phyloP scores from a whole-genome alignment of 108 stramenopile genomes.

The Skeletonema costatum region DNA sequence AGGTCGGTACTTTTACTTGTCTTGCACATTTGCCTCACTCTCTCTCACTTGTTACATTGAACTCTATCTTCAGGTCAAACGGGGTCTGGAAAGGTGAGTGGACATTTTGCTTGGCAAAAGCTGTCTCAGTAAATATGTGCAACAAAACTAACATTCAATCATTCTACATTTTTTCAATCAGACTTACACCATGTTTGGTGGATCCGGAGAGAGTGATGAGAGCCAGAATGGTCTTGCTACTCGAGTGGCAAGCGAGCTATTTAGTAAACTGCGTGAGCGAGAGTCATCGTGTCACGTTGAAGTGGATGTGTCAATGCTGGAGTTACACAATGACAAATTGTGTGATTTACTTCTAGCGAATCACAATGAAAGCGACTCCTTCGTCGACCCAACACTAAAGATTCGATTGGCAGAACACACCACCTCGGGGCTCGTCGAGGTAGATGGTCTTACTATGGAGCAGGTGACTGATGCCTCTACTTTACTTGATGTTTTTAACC shows the following conservation, averaged over 20 bases:
- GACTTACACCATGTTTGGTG: constrained; percentile 86
- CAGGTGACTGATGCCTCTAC: constrained; percentile 38
- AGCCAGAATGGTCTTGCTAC: constrained; percentile 57
- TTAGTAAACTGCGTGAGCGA: constrained; percentile 51
- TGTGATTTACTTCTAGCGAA: constrained; percentile 55
- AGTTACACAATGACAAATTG: constrained; percentile 75
- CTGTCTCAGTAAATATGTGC: too few species aligned
- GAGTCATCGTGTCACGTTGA: constrained; percentile 41
- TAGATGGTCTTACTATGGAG: constrained; percentile 49
- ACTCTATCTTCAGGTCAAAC: too few species aligned
- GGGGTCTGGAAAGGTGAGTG: too few species aligned
- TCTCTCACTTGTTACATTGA: too few species aligned
- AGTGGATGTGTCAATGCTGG: constrained; percentile 59
- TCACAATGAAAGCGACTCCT: constrained; percentile 5
- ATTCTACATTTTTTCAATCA: constrained; percentile 53
- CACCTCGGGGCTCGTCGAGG: constrained; percentile 51
- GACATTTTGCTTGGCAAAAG: too few species aligned
- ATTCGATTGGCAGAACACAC: constrained; percentile 57
- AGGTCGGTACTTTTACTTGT: constrained; percentile 12
- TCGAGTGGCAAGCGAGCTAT: constrained; percentile 57
- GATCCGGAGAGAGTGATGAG: constrained; percentile 46
- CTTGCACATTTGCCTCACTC: too few species aligned
- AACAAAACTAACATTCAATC: too few species aligned
- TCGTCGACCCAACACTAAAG: constrained; percentile 22
- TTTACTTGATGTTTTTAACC: constrained; percentile 50